These are phyloP conservation scores for Candida ficus DNA, from an alignment of 805 yeast genomes.

Conservation along the genomic window DNA sequence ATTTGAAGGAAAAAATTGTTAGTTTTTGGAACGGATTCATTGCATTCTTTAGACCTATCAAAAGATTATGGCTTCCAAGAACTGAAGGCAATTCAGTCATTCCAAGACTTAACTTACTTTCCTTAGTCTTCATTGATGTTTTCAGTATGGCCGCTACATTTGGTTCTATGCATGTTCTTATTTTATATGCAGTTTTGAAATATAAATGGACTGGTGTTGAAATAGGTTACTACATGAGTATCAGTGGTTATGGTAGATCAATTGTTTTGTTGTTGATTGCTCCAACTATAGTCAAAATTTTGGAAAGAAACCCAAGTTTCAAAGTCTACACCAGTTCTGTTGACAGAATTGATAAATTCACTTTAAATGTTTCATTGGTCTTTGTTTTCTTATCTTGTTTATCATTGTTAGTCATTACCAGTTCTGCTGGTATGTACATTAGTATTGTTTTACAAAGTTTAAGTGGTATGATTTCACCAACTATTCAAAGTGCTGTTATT, in stretches of 20 bases:
- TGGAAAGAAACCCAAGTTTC: not conserved
- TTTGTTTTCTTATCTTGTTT: not conserved
- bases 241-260: slow-evolving; percentile 21
- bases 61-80: slow-evolving; percentile 18
- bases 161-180: slow-evolving; percentile 18
- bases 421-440: slow-evolving; percentile 8
- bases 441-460: slow-evolving; percentile 16
- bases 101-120: slow-evolving; percentile 18
- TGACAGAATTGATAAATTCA: not conserved
- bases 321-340: not conserved
- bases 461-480: slow-evolving; percentile 19
- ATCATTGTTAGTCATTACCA: too few relatives aligned
- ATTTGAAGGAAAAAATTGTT: not conserved
- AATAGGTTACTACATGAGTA: slow-evolving; percentile 23
- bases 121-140: slow-evolving; percentile 17
- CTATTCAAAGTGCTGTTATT: slow-evolving; percentile 15
- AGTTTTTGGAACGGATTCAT: not conserved
- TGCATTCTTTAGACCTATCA: slow-evolving; percentile 16
- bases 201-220: slow-evolving; percentile 23
- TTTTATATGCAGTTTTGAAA: slow-evolving; percentile 17
- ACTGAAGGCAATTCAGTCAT: slow-evolving; percentile 10
- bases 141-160: slow-evolving; percentile 21
- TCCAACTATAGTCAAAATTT: slow-evolving; percentile 7
- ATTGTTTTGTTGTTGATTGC: slow-evolving; percentile 14
- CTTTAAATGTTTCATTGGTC: not conserved